These are phyloP conservation scores for Aegilops speltoides DNA, from an alignment of 176 grass and related monocot genomes.

Conservation along the genomic window DNA sequence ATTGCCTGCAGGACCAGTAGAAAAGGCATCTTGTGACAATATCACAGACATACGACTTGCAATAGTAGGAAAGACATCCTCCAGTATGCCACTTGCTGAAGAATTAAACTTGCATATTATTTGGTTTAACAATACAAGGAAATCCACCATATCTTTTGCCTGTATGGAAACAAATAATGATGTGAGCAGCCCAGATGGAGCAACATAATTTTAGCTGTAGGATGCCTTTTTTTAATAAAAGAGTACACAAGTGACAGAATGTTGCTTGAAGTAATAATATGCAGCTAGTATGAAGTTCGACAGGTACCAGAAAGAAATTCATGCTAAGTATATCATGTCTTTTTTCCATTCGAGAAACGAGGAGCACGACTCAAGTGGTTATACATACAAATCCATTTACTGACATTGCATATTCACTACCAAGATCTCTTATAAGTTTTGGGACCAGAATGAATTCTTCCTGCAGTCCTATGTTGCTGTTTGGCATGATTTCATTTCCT, in stretches of 20 bases:
- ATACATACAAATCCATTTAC: no score
- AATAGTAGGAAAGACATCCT: constrained; percentile 80
- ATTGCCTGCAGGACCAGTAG: constrained; percentile 51
- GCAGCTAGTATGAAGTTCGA: constrained; percentile 11
- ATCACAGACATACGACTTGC: constrained; percentile 68
- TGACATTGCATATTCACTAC: no score
- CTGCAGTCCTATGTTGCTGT: neutral
- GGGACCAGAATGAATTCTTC: neutral
- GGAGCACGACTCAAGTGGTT: no score
- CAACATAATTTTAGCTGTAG: constrained; percentile 3
- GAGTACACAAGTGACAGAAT: neutral
- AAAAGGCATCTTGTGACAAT: constrained; percentile 83
- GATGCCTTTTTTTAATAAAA: constrained; percentile 4
- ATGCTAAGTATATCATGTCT: neutral
- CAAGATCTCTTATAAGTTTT: no score
- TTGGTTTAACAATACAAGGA: constrained; percentile 86
- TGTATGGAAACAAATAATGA: constrained; percentile 41
- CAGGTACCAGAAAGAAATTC: neutral
- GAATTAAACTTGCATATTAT: constrained; percentile 88
- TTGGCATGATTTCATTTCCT: constrained; percentile 15
- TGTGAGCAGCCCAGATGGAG: neutral
- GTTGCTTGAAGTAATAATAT: neutral
- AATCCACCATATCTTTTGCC: constrained; percentile 96
- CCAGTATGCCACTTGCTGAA: constrained; percentile 64
- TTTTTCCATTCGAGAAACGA: no score